phyloP scores from a whole-genome alignment of 805 yeast genomes.

The Zygotorulaspora danielsina region DNA sequence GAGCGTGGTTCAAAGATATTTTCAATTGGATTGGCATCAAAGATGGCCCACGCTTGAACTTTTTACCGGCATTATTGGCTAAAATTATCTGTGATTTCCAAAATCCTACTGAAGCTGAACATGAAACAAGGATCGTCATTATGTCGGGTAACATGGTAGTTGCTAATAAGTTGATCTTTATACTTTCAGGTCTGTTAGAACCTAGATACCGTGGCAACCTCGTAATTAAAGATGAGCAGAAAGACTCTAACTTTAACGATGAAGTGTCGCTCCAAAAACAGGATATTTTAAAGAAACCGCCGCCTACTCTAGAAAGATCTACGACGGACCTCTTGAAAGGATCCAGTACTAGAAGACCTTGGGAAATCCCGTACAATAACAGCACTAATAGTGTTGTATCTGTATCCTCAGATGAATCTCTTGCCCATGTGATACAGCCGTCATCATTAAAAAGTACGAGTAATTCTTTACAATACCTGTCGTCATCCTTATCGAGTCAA shows the following conservation, averaged over 20 bases:
- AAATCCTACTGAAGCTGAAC: slow-evolving; percentile 23
- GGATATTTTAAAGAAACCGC: slow-evolving; percentile 5
- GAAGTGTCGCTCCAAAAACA: slow-evolving; percentile 1
- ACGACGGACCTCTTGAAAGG: slow-evolving; percentile 26
- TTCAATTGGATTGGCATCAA: slow-evolving; percentile 42
- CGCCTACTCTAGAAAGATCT: slow-evolving; percentile 6
- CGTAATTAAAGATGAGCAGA: slow-evolving; percentile 13
- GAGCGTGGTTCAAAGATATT: slow-evolving; percentile 39
- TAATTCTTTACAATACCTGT: slow-evolving; percentile 37
- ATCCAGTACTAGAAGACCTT: slow-evolving; percentile 31
- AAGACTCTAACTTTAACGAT: slow-evolving; percentile 2
- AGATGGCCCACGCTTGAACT: slow-evolving; percentile 37
- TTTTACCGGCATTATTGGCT: slow-evolving; percentile 30
- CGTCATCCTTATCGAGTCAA: slow-evolving; percentile 38
- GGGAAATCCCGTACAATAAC: slow-evolving; percentile 40
- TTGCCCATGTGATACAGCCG: slow-evolving; percentile 34
- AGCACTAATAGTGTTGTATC: slow-evolving; percentile 30
- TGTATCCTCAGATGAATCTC: slow-evolving; percentile 31
- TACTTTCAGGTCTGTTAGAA: slow-evolving; percentile 48
- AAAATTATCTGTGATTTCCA: slow-evolving; percentile 27
- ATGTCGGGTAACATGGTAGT: slow-evolving; percentile 59
- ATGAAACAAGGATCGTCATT: slow-evolving; percentile 47
- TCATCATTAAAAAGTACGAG: slow-evolving; percentile 36
- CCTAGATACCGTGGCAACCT: slow-evolving; percentile 26
- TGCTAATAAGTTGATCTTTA: slow-evolving; percentile 54